Evolutionary conservation across 2,329 filamentous ascomycete species (phyloP).

Genomic region (Alternaria sp.): DNA sequence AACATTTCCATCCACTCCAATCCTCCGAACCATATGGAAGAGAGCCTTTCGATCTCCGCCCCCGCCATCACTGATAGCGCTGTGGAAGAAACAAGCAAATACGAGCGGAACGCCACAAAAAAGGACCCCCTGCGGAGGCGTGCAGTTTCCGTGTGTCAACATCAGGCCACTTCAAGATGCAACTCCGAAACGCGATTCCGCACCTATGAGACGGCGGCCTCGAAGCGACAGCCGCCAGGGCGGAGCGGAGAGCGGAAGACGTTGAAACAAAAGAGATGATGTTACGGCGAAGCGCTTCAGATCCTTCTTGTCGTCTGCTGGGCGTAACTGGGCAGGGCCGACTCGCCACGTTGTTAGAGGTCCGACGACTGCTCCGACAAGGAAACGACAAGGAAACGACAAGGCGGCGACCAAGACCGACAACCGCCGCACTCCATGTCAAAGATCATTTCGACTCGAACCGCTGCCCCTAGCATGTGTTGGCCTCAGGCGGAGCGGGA

Average conservation of each 20-base stretch:
- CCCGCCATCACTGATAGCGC: conserved; percentile 4
- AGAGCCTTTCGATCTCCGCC: background rate
- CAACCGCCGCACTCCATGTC: conserved; percentile 2
- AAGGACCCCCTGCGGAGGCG: conserved; percentile 9
- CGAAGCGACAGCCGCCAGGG: conserved; percentile 1
- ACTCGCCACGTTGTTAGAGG: conserved; percentile 5
- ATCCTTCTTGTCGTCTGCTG: conserved; percentile 4
- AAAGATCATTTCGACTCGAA: conserved; percentile 4
- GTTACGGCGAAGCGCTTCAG: background rate
- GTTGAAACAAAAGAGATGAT: conserved; percentile 1
- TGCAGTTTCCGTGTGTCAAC: conserved; percentile 28
- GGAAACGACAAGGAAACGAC: conserved; percentile 2
- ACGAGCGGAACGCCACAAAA: conserved; percentile 35
- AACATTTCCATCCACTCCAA: background rate
- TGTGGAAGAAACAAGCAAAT: conserved; percentile 34
- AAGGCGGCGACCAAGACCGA: conserved; percentile 4
- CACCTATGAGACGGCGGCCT: conserved; percentile 5
- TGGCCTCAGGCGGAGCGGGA: conserved; percentile 11
- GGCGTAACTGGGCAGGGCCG: conserved; percentile 3
- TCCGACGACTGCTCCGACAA: background rate
- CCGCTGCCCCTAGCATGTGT: background rate
- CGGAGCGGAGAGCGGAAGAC: conserved; percentile 13
- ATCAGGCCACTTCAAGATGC: conserved; percentile 24
- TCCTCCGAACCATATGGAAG: background rate
- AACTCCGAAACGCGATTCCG: conserved; percentile 8